Base-by-base conservation (phyloP, 1,139 yeast species). In the Debaryomyces fabryi region DNA sequence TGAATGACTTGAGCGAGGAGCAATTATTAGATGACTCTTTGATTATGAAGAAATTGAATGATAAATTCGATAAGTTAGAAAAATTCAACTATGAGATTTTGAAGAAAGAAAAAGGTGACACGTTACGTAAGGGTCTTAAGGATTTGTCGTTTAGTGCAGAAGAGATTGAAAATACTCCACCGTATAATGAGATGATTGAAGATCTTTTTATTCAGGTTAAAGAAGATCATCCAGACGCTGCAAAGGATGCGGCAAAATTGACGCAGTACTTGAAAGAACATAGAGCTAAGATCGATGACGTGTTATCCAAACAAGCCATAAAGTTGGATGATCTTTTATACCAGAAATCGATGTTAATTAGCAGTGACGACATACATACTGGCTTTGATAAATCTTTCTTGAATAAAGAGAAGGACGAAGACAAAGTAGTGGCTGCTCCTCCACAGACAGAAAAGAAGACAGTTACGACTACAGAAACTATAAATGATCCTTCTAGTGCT, bases 121-220 rank as follows among this genome's bases (percentile, higher is more conserved):
- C 62, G 13, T 65, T 76, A 50, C 63, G 80, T 43, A 76, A 74
- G 52, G 81, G 80, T 1, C 68, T 76, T 50, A 67, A 62, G 41
- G 81, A 76, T 54, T 69, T 76, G 54, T 49, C 51, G 4, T 75
- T 76, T 49, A 74, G 67, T 27, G 53, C 56, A 1, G 81, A 82
- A 42, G 88, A 83, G 37, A 78, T 80, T 37, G 83, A 83, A 43
- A 84, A 84, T 54, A 83, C 86, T 29, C 95, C 96, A 23, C 81
- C 92, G 1, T 92, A 89, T 62, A 86, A 86, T 61, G 97, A 91
- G 60, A 92, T 93, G 97, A 83, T 93, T 46, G 96, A 88, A 63
- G 96, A 91, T 63, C 76, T 93, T 60, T 79, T 92, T 55, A 79
- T 79, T 20, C 97, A 91, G 63, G 76, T 83, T 58, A 79, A 71